These are phyloP conservation scores for Sclerotinia minor DNA, from an alignment of 2,329 filamentous ascomycete species.

Conservation along the genomic window DNA sequence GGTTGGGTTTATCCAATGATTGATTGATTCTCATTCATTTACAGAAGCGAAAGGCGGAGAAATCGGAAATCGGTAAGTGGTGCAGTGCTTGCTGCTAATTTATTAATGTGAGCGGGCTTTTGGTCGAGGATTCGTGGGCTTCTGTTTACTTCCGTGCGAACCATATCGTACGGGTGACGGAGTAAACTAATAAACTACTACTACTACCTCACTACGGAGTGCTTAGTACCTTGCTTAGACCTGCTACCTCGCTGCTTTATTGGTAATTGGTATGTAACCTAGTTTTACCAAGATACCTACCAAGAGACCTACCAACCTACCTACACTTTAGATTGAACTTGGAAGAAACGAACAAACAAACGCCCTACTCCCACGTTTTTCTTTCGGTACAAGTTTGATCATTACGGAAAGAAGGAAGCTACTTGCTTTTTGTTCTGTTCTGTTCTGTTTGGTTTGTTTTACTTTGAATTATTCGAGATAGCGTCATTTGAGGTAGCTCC, in stretches of 20 bases:
- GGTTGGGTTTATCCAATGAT: slow-evolving; percentile 7
- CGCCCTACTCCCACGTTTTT: neutral
- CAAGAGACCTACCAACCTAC: too few species aligned
- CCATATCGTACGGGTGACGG: too few species aligned
- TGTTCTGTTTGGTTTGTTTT: neutral
- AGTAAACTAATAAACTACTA: too few species aligned
- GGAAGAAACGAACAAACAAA: neutral
- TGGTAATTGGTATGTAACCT: too few species aligned
- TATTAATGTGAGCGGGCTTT: neutral
- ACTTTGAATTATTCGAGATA: neutral
- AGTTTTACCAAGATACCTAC: neutral
- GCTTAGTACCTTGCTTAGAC: neutral
- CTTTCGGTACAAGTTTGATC: neutral
- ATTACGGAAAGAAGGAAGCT: neutral
- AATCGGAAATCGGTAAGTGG: too few species aligned
- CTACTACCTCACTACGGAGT: too few species aligned
- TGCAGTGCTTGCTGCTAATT: neutral
- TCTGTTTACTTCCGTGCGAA: too few species aligned
- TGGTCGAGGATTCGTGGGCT: neutral
- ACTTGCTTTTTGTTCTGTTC: neutral
- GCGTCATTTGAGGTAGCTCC: neutral
- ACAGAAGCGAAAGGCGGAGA: neutral
- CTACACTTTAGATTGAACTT: neutral
- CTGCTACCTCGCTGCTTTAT: neutral
- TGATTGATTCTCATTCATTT: neutral